These are phyloP conservation scores for Xylaria sp. DNA, from an alignment of 2,329 filamentous ascomycete genomes.

Conservation along the genomic window DNA sequence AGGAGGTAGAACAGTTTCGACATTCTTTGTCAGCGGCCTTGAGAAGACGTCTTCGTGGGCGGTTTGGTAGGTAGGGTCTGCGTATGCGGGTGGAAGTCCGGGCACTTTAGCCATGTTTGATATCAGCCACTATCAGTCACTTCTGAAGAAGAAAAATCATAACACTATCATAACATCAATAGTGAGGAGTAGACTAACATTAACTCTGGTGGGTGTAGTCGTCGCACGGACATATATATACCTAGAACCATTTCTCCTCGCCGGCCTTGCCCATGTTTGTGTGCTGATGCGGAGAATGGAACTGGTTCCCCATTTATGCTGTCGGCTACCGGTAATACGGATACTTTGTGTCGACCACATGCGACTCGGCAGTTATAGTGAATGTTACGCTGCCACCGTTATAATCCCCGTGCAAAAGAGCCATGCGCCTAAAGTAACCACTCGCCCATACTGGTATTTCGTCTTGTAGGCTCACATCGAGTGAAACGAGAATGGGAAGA, in stretches of 20 bases:
- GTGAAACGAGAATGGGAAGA: not conserved
- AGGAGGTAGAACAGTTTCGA: slow-evolving; percentile 48
- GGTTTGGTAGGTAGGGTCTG: slow-evolving; percentile 48
- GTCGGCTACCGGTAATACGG: slow-evolving; percentile 26
- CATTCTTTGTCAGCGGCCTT: slow-evolving; percentile 44
- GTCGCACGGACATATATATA: slow-evolving; percentile 1
- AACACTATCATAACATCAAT: not conserved
- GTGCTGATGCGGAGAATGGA: slow-evolving; percentile 17
- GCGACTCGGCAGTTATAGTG: slow-evolving; percentile 21
- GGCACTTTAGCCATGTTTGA: slow-evolving; percentile 21
- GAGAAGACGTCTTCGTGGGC: slow-evolving; percentile 50
- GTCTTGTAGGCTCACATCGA: too few relatives aligned
- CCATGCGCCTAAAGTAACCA: not conserved
- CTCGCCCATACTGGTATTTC: not conserved
- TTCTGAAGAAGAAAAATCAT: not conserved
- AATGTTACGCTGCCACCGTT: slow-evolving; percentile 1
- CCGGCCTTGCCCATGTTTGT: not conserved
- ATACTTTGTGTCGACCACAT: not conserved
- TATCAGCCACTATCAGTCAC: not conserved
- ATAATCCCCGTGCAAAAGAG: not conserved
- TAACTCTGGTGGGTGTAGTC: not conserved
- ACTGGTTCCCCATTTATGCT: slow-evolving; percentile 21
- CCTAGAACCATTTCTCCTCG: slow-evolving; percentile 13
- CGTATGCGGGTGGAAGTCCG: slow-evolving; percentile 40
- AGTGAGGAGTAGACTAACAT: not conserved